Evolutionary conservation across 1,284 basidiomycete genomes (phyloP).

Genomic region (Leccinum angustisporum): DNA sequence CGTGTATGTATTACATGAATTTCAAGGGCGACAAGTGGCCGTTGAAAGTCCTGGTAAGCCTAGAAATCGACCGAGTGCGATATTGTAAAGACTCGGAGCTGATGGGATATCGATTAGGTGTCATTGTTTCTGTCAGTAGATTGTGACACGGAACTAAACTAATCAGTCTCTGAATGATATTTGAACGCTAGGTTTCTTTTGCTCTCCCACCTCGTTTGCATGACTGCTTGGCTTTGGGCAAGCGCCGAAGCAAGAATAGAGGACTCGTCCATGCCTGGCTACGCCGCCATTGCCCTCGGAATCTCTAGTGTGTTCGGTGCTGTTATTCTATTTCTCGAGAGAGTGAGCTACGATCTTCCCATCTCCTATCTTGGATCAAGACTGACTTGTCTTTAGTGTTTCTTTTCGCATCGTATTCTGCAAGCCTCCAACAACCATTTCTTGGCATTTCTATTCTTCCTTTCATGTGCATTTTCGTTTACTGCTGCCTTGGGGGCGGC

Average conservation of each 20-base stretch:
- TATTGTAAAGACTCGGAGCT: slow-evolving; percentile 2
- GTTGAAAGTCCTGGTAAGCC: slow-evolving; percentile 20
- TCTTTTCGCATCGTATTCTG: slow-evolving; percentile 24
- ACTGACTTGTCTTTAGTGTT: slow-evolving; percentile 14
- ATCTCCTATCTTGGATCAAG: not conserved
- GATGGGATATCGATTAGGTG: slow-evolving; percentile 16
- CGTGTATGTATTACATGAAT: slow-evolving; percentile 29
- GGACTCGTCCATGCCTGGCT: slow-evolving; percentile 10
- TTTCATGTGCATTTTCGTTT: slow-evolving; percentile 23
- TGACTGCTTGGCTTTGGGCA: slow-evolving; percentile 23
- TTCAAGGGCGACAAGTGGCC: slow-evolving; percentile 12
- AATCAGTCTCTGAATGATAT: slow-evolving; percentile 7
- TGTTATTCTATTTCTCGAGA: slow-evolving; percentile 16
- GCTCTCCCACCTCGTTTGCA: slow-evolving; percentile 19
- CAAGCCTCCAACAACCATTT: slow-evolving; percentile 17
- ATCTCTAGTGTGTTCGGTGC: slow-evolving; percentile 19
- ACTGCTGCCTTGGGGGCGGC: slow-evolving; percentile 24
- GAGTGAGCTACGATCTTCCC: slow-evolving; percentile 12
- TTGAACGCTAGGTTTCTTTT: slow-evolving; percentile 16
- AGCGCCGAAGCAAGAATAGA: slow-evolving; percentile 1
- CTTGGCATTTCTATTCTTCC: slow-evolving; percentile 15
- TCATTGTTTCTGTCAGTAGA: slow-evolving; percentile 22
- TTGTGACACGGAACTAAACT: not conserved
- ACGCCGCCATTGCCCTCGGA: slow-evolving; percentile 19
- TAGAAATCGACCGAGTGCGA: not conserved